phyloP scores from a whole-genome alignment of 257 asterid species.

The Solanum appendiculatum region DNA sequence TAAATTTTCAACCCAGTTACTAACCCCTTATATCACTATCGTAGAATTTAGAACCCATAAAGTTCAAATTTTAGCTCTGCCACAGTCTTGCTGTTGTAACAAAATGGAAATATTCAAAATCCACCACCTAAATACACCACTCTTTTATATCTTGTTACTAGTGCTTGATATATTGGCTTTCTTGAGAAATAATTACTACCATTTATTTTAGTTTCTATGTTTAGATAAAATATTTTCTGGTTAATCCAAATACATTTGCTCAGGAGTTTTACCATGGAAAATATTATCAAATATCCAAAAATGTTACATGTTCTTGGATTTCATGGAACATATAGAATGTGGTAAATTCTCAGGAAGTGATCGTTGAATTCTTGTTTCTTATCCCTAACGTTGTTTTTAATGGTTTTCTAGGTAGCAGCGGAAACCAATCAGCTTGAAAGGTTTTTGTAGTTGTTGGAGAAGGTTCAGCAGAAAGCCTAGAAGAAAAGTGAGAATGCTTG shows the following conservation, averaged over 20 bases:
- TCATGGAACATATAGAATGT: neutral
- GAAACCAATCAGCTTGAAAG: constrained; percentile 25
- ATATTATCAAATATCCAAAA: neutral
- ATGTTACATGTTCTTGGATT: neutral
- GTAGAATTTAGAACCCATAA: neutral
- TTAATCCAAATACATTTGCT: neutral
- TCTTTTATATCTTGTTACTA: neutral
- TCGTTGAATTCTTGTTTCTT: neutral
- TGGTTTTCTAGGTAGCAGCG: constrained; percentile 18
- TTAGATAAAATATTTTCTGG: neutral
- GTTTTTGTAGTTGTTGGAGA: constrained; percentile 68
- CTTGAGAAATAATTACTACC: neutral
- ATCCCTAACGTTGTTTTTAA: neutral
- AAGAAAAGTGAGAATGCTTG: constrained; percentile 16
- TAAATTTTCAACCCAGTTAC: neutral
- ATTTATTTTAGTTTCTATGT: neutral
- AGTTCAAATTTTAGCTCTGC: neutral
- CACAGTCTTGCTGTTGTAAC: neutral
- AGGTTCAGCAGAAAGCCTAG: constrained; percentile 29
- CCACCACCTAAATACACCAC: no score
- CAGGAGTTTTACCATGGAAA: neutral
- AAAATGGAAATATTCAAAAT: neutral
- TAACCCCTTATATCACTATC: neutral
- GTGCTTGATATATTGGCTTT: neutral
- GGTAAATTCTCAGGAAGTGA: neutral